Evolutionary conservation across 768 basidiomycete species (phyloP), one percentile per base, ranked within the genome.

Genomic region (Pleurotus tuoliensis): DNA sequence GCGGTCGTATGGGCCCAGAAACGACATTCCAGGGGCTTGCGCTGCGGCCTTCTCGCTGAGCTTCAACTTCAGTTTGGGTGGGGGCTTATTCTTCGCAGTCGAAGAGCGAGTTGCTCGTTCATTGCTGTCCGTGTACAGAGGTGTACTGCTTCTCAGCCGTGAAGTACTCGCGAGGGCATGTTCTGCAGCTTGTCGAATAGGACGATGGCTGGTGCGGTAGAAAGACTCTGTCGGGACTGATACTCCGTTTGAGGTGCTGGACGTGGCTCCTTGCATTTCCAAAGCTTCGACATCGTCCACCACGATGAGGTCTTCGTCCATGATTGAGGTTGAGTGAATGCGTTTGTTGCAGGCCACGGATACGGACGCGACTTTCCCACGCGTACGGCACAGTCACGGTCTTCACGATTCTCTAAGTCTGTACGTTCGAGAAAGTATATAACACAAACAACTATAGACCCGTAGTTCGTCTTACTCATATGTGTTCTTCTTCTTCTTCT

Each of bases 1-100:
- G 43, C 94, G 78, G 73, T 98, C 95, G 69, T 94, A 98, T 11
- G 87, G 80, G 5, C 96, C 96, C 55, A 95, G 73, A 69, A 94
- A 95, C 30, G 88, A 90, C 83, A 84, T 89, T 58, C 91, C 92
- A 50, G 87, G 89, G 27, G 88, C 88, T 64, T 88, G 87, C 30
- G 86, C 83, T 5, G 85, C 88, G 3, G 88, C 83, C 64, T 89
- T 90, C 58, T 91, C 92, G 68, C 90, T 88, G 64, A 94, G 73
- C 72, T 94, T 94, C 51, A 94, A 82, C 68, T 93, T 94, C 37
- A 94, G 80, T 69, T 92, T 94, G 5, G 92, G 90, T 62, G 83
- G 82, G 0, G 73, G 72, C 56, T 79, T 82, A 11, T 72, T 62
- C 55, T 77, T 79, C 51, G 72, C 68, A 24, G 74, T 69, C 7